Conservation (phyloP, 2,329 filamentous ascomycete species). For the Cryoendolithus antarcticus region DNA sequence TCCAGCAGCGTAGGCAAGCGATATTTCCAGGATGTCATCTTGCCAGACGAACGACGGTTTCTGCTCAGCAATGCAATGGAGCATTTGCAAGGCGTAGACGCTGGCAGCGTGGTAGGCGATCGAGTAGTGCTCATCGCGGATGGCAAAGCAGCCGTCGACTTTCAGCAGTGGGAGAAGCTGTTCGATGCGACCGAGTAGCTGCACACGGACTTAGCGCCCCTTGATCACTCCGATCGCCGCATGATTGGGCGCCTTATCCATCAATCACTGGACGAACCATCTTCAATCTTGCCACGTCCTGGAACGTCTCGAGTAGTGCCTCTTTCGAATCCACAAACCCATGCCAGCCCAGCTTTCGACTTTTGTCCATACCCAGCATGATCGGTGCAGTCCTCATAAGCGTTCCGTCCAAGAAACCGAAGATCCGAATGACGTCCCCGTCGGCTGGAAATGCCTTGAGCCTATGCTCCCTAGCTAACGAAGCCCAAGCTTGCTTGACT, state of each 20-base stretch:
- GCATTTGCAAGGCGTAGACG: slow-evolving; percentile 5
- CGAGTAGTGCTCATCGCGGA: slow-evolving; percentile 5
- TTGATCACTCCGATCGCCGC: no score
- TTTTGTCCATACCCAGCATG: slow-evolving; percentile 31
- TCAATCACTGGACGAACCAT: slow-evolving; percentile 28
- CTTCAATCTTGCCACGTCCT: slow-evolving; percentile 30
- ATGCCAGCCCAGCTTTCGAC: slow-evolving; percentile 34
- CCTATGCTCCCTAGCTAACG: slow-evolving; percentile 21
- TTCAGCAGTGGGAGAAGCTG: slow-evolving; percentile 1
- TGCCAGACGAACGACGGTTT: slow-evolving; percentile 7
- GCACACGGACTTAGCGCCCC: no score
- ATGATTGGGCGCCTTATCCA: no score
- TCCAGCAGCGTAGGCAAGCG: neutral
- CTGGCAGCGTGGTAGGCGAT: slow-evolving; percentile 5
- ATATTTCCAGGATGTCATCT: slow-evolving; percentile 6
- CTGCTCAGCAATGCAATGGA: slow-evolving; percentile 5
- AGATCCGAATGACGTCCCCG: slow-evolving; percentile 34
- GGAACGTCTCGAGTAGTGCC: slow-evolving; percentile 29
- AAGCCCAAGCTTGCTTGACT: slow-evolving; percentile 35
- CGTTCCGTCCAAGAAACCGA: slow-evolving; percentile 34
- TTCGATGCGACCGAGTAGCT: neutral
- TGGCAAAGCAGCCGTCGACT: slow-evolving; percentile 4
- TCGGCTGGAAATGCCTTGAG: slow-evolving; percentile 19
- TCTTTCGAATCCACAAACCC: slow-evolving; percentile 36
- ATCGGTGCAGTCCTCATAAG: slow-evolving; percentile 22